These are phyloP conservation scores for Trichosporon faecale DNA, from an alignment of 1,284 basidiomycete species.

Conservation along the genomic window DNA sequence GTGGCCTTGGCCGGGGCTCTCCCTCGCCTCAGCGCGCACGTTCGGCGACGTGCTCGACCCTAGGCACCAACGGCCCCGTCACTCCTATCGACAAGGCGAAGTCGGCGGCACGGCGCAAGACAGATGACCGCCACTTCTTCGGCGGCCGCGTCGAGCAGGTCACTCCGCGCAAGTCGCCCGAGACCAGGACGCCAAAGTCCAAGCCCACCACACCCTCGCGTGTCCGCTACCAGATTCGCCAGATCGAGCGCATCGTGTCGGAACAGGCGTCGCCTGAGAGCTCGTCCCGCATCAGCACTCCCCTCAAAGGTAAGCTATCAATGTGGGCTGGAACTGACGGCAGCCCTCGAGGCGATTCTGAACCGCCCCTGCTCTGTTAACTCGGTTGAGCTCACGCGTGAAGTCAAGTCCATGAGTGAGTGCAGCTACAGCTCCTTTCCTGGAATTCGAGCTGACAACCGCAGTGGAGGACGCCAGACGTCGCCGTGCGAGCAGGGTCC, in stretches of 20 bases:
- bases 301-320: constrained; percentile 9
- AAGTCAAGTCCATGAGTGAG: constrained; percentile 25
- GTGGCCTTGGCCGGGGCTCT: background rate
- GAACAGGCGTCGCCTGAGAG: background rate
- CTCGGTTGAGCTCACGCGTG: constrained; percentile 24
- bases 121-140: background rate
- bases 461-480: constrained; percentile 22
- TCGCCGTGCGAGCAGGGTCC: constrained; percentile 13
- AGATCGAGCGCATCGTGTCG: constrained; percentile 1
- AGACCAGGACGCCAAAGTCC: background rate
- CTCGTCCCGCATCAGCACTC: constrained; percentile 10
- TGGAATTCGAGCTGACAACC: background rate
- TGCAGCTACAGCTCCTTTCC: background rate
- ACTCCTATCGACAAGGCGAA: background rate
- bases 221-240: background rate
- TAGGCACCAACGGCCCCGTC: background rate
- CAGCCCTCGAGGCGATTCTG: constrained; percentile 20
- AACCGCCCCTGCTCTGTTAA: background rate
- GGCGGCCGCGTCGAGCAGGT: background rate
- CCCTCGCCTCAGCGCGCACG: background rate
- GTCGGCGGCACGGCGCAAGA: background rate
- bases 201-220: background rate
- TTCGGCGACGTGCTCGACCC: background rate
- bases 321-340: background rate
- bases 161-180: background rate